Percentiles rank a stretch among this genome's conserved stretches.
Evolutionary conservation across 108 stramenopile species (phyloP).

Genomic region (Fragilariopsis cylindrus): DNA sequence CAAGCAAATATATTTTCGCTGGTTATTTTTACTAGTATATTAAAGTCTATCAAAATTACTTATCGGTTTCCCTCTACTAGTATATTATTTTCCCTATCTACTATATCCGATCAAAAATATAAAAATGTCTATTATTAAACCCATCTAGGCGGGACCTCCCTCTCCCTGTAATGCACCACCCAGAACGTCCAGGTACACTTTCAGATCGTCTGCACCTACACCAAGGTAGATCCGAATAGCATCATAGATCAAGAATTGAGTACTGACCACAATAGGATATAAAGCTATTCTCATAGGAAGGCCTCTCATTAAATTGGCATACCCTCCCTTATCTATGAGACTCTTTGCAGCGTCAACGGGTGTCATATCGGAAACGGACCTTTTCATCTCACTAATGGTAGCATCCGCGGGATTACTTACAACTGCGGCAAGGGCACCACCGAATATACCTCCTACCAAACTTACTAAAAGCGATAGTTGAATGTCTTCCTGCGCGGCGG

Average conservation of each 20-base stretch:
- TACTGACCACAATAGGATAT: slow-evolving; percentile 67
- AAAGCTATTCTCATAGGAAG: slow-evolving; percentile 65
- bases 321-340: slow-evolving; percentile 40
- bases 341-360: slow-evolving; percentile 48
- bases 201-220: slow-evolving; percentile 76
- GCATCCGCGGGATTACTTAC: slow-evolving; percentile 75
- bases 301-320: slow-evolving; percentile 49
- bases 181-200: slow-evolving; percentile 76
- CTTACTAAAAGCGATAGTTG: slow-evolving; percentile 65
- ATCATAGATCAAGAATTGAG: slow-evolving; percentile 76
- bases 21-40: too few species aligned
- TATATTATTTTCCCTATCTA: too few species aligned
- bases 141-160: slow-evolving; percentile 27
- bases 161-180: slow-evolving; percentile 48
- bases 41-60: too few species aligned
- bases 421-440: slow-evolving; percentile 63
- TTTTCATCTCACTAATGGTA: slow-evolving; percentile 75
- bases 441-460: slow-evolving; percentile 62
- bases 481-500: slow-evolving; percentile 73
- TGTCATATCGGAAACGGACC: slow-evolving; percentile 55
- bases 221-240: slow-evolving; percentile 61
- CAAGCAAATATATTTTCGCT: too few species aligned
- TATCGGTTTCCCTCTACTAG: too few species aligned
- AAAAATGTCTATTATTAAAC: too few species aligned
- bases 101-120: too few species aligned